A percentile compares a stretch with the other conserved stretches of the same genome.
These are phyloP conservation scores for Saccharomyces hybrid DNA, from an alignment of 1,139 yeast genomes.

Conservation along the genomic window DNA sequence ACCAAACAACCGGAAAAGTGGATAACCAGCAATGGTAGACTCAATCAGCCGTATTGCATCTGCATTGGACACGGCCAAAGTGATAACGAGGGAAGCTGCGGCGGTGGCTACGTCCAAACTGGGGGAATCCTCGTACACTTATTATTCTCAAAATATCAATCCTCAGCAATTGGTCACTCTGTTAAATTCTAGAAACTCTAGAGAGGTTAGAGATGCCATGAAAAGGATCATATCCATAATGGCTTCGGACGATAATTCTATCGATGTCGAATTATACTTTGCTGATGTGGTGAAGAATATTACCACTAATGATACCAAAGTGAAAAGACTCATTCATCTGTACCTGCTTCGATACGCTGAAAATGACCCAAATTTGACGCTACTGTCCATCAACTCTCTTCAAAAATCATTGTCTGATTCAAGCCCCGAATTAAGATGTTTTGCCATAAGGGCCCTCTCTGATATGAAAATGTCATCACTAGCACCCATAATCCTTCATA, in stretches of 20 bases:
- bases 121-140: constrained; percentile 43
- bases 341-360: constrained; percentile 77
- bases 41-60: constrained; percentile 45
- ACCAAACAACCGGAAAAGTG: neutral
- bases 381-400: constrained; percentile 82
- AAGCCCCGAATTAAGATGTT: constrained; percentile 57
- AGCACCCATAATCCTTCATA: constrained; percentile 67
- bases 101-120: constrained; percentile 64
- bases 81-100: constrained; percentile 74
- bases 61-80: constrained; percentile 74
- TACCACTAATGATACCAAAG: constrained; percentile 59
- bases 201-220: constrained; percentile 71
- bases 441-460: constrained; percentile 72
- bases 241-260: constrained; percentile 53
- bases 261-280: constrained; percentile 38
- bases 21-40: constrained; percentile 39
- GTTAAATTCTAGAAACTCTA: constrained; percentile 60
- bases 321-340: constrained; percentile 70
- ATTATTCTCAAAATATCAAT: constrained; percentile 38
- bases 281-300: constrained; percentile 88
- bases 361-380: constrained; percentile 77
- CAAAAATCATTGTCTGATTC: constrained; percentile 75
- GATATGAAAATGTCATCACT: constrained; percentile 76
- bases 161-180: constrained; percentile 59
- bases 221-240: constrained; percentile 63